Evolutionary conservation across 2,329 filamentous ascomycete genomes (phyloP).

Genomic region (Lecanicillium sp.): DNA sequence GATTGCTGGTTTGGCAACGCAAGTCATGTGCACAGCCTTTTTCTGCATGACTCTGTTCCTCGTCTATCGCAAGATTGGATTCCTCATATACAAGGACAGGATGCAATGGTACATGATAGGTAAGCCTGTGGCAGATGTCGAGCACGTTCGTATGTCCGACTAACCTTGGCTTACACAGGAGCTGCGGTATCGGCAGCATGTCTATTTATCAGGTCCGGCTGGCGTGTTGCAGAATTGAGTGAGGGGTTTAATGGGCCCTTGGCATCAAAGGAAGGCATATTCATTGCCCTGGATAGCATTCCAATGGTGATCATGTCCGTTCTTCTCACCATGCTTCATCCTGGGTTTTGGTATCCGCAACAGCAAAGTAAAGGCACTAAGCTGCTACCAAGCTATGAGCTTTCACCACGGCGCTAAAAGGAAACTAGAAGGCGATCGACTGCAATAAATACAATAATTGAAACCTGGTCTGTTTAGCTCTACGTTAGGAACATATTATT

Average conservation of each 20-base stretch:
- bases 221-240: slow-evolving; percentile 12
- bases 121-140: background rate
- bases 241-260: slow-evolving; percentile 12
- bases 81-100: background rate
- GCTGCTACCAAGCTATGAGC: no score
- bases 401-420: no score
- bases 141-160: no score
- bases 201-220: slow-evolving; percentile 12
- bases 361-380: background rate
- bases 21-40: slow-evolving; percentile 12
- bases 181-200: slow-evolving; percentile 8
- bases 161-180: background rate
- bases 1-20: slow-evolving; percentile 13
- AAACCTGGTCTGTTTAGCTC: no score
- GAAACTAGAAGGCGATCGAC: no score
- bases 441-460: no score
- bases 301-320: slow-evolving; percentile 11
- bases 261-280: slow-evolving; percentile 11
- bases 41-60: slow-evolving; percentile 9
- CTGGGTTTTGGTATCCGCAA: background rate
- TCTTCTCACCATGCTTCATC: slow-evolving; percentile 6
- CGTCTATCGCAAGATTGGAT: slow-evolving; percentile 4
- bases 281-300: slow-evolving; percentile 12
- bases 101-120: slow-evolving; percentile 6
- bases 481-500: no score